Evolutionary conservation across 352 stramenopile genomes (phyloP).

Genomic region (Hyaloperonospora arabidopsidis): DNA sequence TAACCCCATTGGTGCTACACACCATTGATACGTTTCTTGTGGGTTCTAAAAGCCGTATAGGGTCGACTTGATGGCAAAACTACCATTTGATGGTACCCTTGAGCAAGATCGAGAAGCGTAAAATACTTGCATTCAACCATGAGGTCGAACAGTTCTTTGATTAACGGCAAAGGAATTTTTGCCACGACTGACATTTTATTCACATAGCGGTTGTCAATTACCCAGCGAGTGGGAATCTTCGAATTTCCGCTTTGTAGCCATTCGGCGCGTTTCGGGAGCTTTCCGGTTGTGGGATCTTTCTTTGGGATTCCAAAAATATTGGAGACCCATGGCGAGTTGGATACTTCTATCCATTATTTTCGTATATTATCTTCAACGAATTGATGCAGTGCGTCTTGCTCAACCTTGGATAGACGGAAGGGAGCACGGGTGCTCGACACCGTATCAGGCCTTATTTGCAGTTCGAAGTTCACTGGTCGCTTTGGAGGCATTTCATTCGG

Average conservation of each 20-base stretch:
- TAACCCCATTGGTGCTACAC: slow-evolving; percentile 7
- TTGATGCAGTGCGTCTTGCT: slow-evolving; percentile 10
- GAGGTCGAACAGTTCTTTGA: background rate
- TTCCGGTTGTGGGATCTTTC: slow-evolving; percentile 11
- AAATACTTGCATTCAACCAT: background rate
- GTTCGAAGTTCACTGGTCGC: slow-evolving; percentile 14
- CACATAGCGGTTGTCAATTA: background rate
- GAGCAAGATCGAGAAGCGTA: background rate
- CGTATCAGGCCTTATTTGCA: slow-evolving; percentile 19
- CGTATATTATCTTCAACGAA: slow-evolving; percentile 15
- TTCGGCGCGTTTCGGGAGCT: slow-evolving; percentile 8
- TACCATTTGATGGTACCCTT: slow-evolving; percentile 10
- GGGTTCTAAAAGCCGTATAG: slow-evolving; percentile 2
- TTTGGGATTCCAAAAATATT: slow-evolving; percentile 26
- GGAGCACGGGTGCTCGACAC: slow-evolving; percentile 7
- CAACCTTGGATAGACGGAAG: slow-evolving; percentile 12
- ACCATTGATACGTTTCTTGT: slow-evolving; percentile 9
- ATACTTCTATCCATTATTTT: slow-evolving; percentile 23
- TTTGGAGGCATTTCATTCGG: slow-evolving; percentile 11
- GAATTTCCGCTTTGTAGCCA: slow-evolving; percentile 14
- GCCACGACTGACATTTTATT: background rate
- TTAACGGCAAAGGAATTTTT: background rate
- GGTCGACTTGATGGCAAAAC: background rate
- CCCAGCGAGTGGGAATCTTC: slow-evolving; percentile 7
- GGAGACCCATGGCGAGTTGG: slow-evolving; percentile 20